phyloP scores from a whole-genome alignment of 148 eudicot species.

The Cornus florida region DNA sequence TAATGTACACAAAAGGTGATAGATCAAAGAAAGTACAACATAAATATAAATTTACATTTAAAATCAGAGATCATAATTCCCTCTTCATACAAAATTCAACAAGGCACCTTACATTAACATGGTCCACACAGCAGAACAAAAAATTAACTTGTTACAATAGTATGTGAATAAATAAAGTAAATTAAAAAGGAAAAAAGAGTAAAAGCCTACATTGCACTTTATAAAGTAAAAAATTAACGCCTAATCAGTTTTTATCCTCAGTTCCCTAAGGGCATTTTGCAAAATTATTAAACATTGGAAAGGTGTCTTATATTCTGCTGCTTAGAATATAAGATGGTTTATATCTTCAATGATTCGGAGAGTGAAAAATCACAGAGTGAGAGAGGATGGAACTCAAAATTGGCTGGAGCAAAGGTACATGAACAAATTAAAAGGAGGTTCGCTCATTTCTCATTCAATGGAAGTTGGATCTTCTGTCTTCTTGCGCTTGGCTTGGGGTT shows the following conservation, averaged over 20 bases:
- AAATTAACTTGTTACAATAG: background rate
- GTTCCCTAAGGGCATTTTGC: background rate
- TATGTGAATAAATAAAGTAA: background rate
- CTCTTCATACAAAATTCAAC: background rate
- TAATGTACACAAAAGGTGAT: background rate
- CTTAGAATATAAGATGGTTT: background rate
- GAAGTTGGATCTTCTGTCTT: conserved; percentile 58
- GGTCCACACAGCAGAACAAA: background rate
- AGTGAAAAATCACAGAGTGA: conserved; percentile 9
- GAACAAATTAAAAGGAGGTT: background rate
- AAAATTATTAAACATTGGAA: background rate
- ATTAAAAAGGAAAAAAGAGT: background rate
- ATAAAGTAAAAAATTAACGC: background rate
- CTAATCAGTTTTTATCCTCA: conserved; percentile 5
- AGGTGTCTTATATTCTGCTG: background rate
- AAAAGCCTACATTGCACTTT: conserved; percentile 13
- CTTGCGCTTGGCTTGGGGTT: conserved; percentile 76
- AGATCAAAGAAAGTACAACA: too few relatives aligned
- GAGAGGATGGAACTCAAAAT: background rate
- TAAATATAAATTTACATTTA: too few relatives aligned
- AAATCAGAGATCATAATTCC: background rate
- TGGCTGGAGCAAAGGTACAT: background rate
- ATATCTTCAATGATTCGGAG: conserved; percentile 38
- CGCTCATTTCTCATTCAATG: conserved; percentile 32
- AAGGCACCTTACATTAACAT: background rate